Base-by-base conservation (phyloP, 1,139 yeast genomes). In the Pichia sp. region DNA sequence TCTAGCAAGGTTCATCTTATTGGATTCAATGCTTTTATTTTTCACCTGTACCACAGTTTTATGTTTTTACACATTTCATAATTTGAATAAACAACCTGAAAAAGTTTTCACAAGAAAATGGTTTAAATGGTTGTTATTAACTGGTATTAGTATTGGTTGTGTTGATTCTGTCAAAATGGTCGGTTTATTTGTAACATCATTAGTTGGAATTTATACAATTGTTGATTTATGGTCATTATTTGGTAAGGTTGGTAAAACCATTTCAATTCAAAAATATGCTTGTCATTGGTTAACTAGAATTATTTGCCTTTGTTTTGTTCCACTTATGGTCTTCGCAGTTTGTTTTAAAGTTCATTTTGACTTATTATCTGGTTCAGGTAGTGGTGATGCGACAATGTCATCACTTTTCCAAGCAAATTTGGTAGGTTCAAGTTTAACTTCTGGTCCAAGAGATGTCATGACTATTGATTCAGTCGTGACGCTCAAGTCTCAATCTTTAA, bases 331-430 rank as follows among this genome's bases (percentile, higher is more conserved):
- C 34, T 86, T 84, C 65, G 68, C 85, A 66, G 65, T 81, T 54
- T 77, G 81, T 53, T 86, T 86, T 74, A 85, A 84, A 64, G 72
- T 85, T 55, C 95, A 86, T 68, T 86, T 86, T 65, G 89, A 81
- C 58, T 72, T 86, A 54, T 74, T 86, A 60, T 80, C 80, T 60
- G 84, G 83, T 60, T 73, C 87, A 16, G 95, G 99, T 58, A 83
- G 97, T 22, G 99, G 99, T 58, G 98, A 93, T 68, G 95, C 96
- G 48, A 87, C 87, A 64, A 95, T 95, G 99, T 87, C 96, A 19
- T 89, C 98, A 0, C 75, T 95, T 59, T 93, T 93, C 80, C 99
- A 93, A 73, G 99, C 99, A 51, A 87, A 89, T 67, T 77, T 93
- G 64, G 71, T 75, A 45, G 96, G 96, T 42, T 81, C 93, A 38